Evolutionary conservation across 1,284 basidiomycete species (phyloP), one percentile per base, ranked within the genome.

Genomic region (Mycosarcoma maydis): DNA sequence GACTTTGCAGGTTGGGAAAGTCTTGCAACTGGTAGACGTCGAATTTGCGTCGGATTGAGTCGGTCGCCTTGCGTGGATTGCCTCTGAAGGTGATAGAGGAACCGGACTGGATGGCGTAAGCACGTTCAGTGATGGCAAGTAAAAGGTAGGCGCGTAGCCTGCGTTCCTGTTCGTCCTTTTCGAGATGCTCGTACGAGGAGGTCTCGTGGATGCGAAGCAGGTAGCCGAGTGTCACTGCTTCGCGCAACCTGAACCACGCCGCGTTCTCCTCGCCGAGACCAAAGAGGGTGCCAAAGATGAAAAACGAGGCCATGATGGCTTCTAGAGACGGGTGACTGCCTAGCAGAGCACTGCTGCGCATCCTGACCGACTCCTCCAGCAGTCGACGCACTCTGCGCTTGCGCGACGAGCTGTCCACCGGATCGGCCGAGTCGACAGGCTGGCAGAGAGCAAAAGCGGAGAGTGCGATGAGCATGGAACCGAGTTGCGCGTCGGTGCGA

Each of bases 391-490:
- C 57, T 16, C 46, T 36, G 11, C 58, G 45, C 40, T 71, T 71
- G 42, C 68, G 68, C 13, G 57, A 52, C 2, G 57, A 57, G 47
- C 54, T 45, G 39, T 65, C 68, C 32, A 66, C 57, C 7, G 57
- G 66, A 40, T 74, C 72, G 11, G 62, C 47, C 32, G 61, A 53
- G 52, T 73, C 73, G 47, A 73, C 67, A 7, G 67, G 64, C 30
- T 77, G 72, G 23, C 71, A 73, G 7, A 73, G 55, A 0, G 73
- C 75, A 23, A 77, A 69, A 1, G 78, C 75, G 10, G 71, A 67
- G 33, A 80, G 67, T 5, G 78, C 75, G 24, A 81, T 69, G 27
- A 81, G 67, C 76, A 81, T 77, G 8, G 75, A 58, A 13, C 73
- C 70, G 30, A 81, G 67, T 33, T 76, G 71, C 11, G 72, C 67